Evolutionary conservation across 176 grass and related monocot genomes (phyloP).

Genomic region (Leersia perrieri): DNA sequence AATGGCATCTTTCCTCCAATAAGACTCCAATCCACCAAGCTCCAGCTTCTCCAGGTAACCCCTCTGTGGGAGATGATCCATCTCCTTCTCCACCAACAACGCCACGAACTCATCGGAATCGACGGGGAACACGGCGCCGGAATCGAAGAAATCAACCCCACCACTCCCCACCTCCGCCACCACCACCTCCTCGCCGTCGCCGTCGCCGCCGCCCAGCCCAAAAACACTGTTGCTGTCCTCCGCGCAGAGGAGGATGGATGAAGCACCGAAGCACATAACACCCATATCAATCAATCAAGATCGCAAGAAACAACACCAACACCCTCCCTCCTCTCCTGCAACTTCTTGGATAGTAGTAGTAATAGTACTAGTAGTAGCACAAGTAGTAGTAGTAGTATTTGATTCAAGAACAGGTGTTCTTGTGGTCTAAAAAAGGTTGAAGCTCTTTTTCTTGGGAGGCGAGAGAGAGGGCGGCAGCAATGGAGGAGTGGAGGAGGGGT

Average conservation of each 20-base stretch:
- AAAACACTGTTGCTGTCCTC: constrained; percentile 63
- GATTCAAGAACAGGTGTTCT: not conserved
- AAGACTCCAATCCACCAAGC: constrained; percentile 46
- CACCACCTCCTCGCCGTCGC: constrained; percentile 21
- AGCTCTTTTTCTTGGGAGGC: not conserved
- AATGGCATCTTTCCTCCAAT: constrained; percentile 75
- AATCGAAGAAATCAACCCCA: constrained; percentile 22
- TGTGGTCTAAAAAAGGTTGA: constrained; percentile 9
- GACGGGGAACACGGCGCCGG: constrained; percentile 40
- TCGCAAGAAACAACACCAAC: not conserved
- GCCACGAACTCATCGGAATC: constrained; percentile 48
- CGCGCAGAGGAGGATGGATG: constrained; percentile 52
- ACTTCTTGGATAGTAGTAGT: not conserved
- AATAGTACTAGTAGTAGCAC: not conserved
- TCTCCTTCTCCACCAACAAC: constrained; percentile 58
- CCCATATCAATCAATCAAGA: constrained; percentile 40
- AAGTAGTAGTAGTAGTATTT: not conserved
- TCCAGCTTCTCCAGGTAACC: constrained; percentile 55
- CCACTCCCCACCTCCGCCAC: constrained; percentile 23
- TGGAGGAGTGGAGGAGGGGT: not conserved
- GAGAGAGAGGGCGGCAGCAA: not conserved
- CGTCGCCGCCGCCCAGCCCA: constrained; percentile 38
- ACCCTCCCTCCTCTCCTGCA: not conserved
- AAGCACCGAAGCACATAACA: constrained; percentile 30
- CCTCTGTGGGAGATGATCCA: constrained; percentile 46